Conservation (phyloP, 2,329 filamentous ascomycete species). For the Sclerotinia minor region DNA sequence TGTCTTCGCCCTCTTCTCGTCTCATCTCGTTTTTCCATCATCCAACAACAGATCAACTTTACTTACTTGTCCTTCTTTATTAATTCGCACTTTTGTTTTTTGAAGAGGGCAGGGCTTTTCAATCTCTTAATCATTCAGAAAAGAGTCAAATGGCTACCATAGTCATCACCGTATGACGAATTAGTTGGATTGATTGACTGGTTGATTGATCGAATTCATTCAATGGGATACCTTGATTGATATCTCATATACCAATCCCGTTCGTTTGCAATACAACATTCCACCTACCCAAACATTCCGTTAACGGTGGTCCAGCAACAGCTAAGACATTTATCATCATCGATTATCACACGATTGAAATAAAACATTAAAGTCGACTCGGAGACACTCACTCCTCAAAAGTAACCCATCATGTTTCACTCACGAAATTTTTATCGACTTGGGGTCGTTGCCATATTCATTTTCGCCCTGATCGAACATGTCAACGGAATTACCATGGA, state of each 20-base stretch:
- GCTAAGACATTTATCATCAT: constrained; percentile 17
- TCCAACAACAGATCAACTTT: not conserved
- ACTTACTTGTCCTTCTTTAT: constrained; percentile 13
- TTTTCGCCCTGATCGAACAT: constrained; percentile 27
- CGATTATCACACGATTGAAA: constrained; percentile 16
- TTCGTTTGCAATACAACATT: constrained; percentile 27
- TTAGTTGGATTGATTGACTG: constrained; percentile 17
- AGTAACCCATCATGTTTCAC: constrained; percentile 27
- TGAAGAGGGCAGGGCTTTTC: constrained; percentile 8
- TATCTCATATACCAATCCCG: constrained; percentile 29
- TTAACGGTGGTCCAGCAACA: constrained; percentile 23
- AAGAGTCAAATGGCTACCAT: constrained; percentile 18
- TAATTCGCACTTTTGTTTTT: not conserved
- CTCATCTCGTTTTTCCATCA: not conserved
- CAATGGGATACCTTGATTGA: constrained; percentile 39
- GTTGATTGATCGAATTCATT: constrained; percentile 24
- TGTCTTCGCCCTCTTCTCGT: not conserved
- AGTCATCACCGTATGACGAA: not conserved
- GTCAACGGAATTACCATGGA: constrained; percentile 28
- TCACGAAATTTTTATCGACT: constrained; percentile 32
- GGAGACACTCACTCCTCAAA: constrained; percentile 21
- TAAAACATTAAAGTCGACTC: constrained; percentile 1
- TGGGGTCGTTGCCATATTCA: constrained; percentile 31
- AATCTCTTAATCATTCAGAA: constrained; percentile 13
- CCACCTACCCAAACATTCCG: constrained; percentile 27